phyloP scores from a whole-genome alignment of 192 early-diverging fungal species.

The Coemansia sp. region DNA sequence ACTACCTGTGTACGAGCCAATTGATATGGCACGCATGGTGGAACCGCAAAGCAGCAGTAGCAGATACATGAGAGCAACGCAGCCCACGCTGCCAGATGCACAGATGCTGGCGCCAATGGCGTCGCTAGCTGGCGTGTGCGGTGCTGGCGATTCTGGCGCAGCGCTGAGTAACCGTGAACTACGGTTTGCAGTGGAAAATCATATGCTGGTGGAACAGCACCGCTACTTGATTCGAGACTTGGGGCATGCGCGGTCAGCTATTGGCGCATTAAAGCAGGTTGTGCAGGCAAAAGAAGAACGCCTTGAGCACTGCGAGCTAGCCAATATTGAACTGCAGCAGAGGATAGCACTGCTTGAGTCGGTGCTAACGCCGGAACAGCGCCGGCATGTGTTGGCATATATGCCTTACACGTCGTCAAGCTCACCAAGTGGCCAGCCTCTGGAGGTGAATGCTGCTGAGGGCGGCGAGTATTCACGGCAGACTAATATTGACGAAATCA shows the following conservation, averaged over 20 bases:
- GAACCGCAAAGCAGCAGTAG: neutral
- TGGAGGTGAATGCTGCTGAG: neutral
- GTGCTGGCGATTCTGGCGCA: conserved; percentile 7
- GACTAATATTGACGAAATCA: no score
- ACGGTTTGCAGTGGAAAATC: conserved; percentile 46
- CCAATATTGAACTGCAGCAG: conserved; percentile 37
- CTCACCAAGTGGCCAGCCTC: neutral
- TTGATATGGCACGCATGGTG: conserved; percentile 24
- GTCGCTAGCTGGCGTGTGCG: conserved; percentile 32
- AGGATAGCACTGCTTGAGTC: conserved; percentile 28
- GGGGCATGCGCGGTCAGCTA: conserved; percentile 47
- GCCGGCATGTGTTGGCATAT: conserved; percentile 17
- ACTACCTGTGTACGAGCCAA: conserved; percentile 44
- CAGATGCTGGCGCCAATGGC: conserved; percentile 50
- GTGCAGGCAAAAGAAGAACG: conserved; percentile 51
- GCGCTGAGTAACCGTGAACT: conserved; percentile 44
- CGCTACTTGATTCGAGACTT: conserved; percentile 45
- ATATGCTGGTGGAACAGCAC: conserved; percentile 52
- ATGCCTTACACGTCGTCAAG: conserved; percentile 16
- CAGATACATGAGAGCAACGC: conserved; percentile 29
- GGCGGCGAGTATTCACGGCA: no score
- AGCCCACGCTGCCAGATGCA: conserved; percentile 28
- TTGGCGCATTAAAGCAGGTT: conserved; percentile 41
- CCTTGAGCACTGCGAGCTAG: conserved; percentile 34
- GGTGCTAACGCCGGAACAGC: conserved; percentile 25